Conservation (phyloP, 352 stramenopile genomes). For the Phytophthora aleatoria region DNA sequence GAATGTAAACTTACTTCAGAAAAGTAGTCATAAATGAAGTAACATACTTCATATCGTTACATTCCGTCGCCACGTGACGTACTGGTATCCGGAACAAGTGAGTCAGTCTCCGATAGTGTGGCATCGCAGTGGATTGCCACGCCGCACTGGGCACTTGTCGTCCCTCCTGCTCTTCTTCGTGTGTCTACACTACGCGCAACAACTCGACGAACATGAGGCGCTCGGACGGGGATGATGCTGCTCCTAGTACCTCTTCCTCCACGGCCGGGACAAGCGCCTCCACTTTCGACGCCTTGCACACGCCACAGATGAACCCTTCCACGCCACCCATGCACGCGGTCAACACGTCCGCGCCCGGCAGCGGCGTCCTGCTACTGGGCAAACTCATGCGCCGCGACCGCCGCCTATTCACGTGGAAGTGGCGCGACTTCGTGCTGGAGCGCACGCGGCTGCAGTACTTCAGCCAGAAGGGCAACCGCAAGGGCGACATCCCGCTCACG, state of each 20-base stretch:
- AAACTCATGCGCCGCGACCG: conserved; percentile 81
- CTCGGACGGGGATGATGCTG: conserved; percentile 20
- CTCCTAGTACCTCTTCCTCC: not conserved
- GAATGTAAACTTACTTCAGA: not conserved
- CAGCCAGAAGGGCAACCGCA: conserved; percentile 73
- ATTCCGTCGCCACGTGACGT: not conserved
- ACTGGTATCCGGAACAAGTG: not conserved
- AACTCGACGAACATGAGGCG: conserved; percentile 32
- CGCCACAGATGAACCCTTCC: conserved; percentile 15
- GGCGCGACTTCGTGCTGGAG: conserved; percentile 81
- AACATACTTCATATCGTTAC: not conserved
- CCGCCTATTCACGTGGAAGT: conserved; percentile 85
- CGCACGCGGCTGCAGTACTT: conserved; percentile 76
- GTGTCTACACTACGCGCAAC: conserved; percentile 5
- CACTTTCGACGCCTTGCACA: conserved; percentile 9
- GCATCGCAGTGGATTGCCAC: conserved; percentile 8
- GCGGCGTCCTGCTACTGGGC: conserved; percentile 56
- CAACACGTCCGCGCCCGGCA: conserved; percentile 9
- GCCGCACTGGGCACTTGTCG: conserved; percentile 8
- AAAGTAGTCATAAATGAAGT: not conserved
- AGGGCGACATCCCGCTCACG: conserved; percentile 70
- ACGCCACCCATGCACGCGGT: conserved; percentile 10
- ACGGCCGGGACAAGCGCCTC: not conserved
- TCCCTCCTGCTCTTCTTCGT: conserved; percentile 4
- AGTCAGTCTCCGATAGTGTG: conserved; percentile 6